A percentile compares a stretch with the other conserved stretches of the same genome.
Evolutionary conservation across 2,329 filamentous ascomycete genomes (phyloP).

Genomic region (Diaporthe nobilis): DNA sequence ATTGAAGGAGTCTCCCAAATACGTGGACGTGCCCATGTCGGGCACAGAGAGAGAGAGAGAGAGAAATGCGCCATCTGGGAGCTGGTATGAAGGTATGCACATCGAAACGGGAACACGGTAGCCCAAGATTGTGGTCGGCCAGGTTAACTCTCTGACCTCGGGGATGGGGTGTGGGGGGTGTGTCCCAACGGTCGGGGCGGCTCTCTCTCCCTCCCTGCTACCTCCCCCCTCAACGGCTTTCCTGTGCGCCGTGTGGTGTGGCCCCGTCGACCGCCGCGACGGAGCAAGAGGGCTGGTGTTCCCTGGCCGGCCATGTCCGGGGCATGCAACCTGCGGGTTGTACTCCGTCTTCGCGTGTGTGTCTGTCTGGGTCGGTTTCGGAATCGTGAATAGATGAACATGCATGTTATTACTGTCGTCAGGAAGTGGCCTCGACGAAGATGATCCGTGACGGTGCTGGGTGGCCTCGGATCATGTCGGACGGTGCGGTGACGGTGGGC

Average conservation of each 20-base stretch:
- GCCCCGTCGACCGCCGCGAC: slow-evolving; percentile 22
- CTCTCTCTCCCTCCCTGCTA: neutral
- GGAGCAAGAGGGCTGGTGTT: slow-evolving; percentile 23
- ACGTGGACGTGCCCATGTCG: neutral
- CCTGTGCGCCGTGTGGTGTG: slow-evolving; percentile 14
- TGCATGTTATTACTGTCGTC: neutral
- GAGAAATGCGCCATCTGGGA: slow-evolving; percentile 6
- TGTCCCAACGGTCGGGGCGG: slow-evolving; percentile 15
- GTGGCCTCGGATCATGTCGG: slow-evolving; percentile 38
- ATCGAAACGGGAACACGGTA: neutral
- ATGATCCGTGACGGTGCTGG: slow-evolving; percentile 24
- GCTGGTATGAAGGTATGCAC: slow-evolving; percentile 5
- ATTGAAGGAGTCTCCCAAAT: slow-evolving; percentile 1
- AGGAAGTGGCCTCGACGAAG: slow-evolving; percentile 11
- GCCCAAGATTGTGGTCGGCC: slow-evolving; percentile 15
- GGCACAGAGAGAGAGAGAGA: neutral
- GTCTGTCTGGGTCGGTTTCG: slow-evolving; percentile 19
- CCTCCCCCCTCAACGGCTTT: slow-evolving; percentile 1
- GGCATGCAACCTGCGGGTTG: slow-evolving; percentile 20
- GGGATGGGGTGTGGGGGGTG: slow-evolving; percentile 3
- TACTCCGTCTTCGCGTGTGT: neutral
- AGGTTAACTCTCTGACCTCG: neutral
- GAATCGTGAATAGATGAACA: slow-evolving; percentile 26
- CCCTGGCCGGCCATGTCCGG: slow-evolving; percentile 33
- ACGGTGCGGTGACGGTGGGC: slow-evolving; percentile 26